Conservation (phyloP, 2,329 filamentous ascomycete species). For the Emergomyces orientalis region DNA sequence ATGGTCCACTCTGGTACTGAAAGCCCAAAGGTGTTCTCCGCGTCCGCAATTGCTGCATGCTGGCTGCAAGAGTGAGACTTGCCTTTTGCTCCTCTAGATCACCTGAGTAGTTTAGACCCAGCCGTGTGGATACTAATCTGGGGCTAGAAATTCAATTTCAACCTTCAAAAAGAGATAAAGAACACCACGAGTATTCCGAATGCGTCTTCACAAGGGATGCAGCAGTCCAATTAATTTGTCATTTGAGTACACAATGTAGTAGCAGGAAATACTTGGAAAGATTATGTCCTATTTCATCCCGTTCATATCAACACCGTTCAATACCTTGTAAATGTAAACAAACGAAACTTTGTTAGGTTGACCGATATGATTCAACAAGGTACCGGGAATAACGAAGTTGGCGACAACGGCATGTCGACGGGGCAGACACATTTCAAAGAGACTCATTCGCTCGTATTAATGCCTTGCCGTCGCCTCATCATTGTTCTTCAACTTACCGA, state of each 20-base stretch:
- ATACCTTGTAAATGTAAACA: constrained; percentile 7
- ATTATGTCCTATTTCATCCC: not conserved
- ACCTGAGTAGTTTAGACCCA: constrained; percentile 33
- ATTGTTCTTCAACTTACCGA: not conserved
- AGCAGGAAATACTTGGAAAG: not conserved
- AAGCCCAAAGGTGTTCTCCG: constrained; percentile 5
- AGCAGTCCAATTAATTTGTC: not conserved
- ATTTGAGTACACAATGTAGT: not conserved
- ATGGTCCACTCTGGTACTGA: constrained; percentile 3
- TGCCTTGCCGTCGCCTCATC: constrained; percentile 1
- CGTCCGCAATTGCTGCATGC: constrained; percentile 12
- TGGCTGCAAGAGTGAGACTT: constrained; percentile 10
- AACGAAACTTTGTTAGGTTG: not conserved
- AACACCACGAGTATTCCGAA: not conserved
- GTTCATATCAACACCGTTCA: not conserved
- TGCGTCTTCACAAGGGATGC: not conserved
- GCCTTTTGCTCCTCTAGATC: constrained; percentile 21
- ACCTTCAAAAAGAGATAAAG: constrained; percentile 24
- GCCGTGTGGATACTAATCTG: constrained; percentile 29
- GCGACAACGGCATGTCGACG: not conserved
- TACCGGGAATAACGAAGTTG: not conserved
- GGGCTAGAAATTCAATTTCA: constrained; percentile 33
- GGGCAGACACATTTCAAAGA: not conserved
- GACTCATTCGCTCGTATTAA: constrained; percentile 1
- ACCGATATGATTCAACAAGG: not conserved